phyloP scores from a whole-genome alignment of 371 early-diverging fungal genomes.

The Mucor irregularis region DNA sequence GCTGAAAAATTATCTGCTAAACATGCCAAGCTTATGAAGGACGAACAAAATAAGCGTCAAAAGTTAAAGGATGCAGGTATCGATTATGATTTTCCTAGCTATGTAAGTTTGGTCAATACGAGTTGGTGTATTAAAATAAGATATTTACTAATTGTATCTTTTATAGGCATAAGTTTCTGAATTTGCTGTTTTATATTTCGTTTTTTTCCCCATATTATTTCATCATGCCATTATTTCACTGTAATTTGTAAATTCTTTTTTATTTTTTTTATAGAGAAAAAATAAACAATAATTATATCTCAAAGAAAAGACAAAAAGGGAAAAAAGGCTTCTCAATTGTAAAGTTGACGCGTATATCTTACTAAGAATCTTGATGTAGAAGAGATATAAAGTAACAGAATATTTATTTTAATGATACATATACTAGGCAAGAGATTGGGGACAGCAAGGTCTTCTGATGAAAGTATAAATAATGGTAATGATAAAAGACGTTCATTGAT shows the following conservation, averaged over 20 bases:
- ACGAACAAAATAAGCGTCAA: slow-evolving; percentile 9
- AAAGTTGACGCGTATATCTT: no score
- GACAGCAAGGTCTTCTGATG: no score
- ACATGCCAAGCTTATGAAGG: slow-evolving; percentile 38
- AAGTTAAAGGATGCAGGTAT: slow-evolving; percentile 65
- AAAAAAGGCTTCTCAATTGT: no score
- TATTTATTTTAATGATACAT: no score
- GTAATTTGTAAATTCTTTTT: background rate
- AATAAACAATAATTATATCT: no score
- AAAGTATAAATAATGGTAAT: no score
- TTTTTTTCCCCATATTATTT: no score
- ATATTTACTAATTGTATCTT: background rate
- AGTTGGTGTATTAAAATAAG: background rate
- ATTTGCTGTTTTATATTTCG: background rate
- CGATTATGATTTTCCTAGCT: slow-evolving; percentile 67
- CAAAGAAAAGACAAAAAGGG: no score
- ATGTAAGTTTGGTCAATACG: background rate
- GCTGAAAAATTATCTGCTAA: slow-evolving; percentile 42
- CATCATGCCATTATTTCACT: background rate
- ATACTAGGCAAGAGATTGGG: no score
- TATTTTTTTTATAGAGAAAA: background rate
- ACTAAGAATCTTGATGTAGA: no score
- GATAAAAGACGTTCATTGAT: no score
- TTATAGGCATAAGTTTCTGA: background rate
- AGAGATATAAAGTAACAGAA: no score